A percentile compares a stretch with the other conserved stretches of the same genome.
Conservation (phyloP, 306 rosid genomes). For the Malus asiatica region DNA sequence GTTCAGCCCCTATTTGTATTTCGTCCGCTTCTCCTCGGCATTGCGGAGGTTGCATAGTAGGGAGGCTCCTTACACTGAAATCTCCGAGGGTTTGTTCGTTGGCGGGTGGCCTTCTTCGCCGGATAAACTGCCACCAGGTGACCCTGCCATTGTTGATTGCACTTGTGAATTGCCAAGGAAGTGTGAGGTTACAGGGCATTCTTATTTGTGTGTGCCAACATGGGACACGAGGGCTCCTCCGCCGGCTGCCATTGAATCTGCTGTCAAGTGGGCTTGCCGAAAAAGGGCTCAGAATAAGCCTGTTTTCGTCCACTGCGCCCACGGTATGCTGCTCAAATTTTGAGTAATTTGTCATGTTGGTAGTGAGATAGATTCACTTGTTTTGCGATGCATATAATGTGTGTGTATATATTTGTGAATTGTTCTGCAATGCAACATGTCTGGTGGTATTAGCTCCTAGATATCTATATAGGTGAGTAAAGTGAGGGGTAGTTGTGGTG, state of each 20-base stretch:
- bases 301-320: constrained; percentile 83
- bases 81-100: constrained; percentile 62
- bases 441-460: background rate
- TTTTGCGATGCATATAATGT: background rate
- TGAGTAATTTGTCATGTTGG: background rate
- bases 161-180: constrained; percentile 78
- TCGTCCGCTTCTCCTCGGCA: constrained; percentile 55
- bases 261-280: constrained; percentile 71
- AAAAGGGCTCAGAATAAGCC: constrained; percentile 63
- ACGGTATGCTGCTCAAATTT: constrained; percentile 34
- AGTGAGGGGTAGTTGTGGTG: background rate
- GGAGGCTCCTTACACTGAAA: constrained; percentile 51
- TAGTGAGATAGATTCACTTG: background rate
- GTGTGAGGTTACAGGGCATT: constrained; percentile 30
- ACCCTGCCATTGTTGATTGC: constrained; percentile 79
- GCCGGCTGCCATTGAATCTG: constrained; percentile 55
- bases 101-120: constrained; percentile 87
- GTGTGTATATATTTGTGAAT: no score
- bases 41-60: constrained; percentile 49
- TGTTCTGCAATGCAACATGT: no score
- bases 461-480: background rate
- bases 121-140: constrained; percentile 66
- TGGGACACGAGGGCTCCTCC: constrained; percentile 87
- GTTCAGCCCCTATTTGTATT: constrained; percentile 71
- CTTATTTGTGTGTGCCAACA: constrained; percentile 69